Conservation (phyloP, 2,329 filamentous ascomycete genomes). For the Biscogniauxia marginata region DNA sequence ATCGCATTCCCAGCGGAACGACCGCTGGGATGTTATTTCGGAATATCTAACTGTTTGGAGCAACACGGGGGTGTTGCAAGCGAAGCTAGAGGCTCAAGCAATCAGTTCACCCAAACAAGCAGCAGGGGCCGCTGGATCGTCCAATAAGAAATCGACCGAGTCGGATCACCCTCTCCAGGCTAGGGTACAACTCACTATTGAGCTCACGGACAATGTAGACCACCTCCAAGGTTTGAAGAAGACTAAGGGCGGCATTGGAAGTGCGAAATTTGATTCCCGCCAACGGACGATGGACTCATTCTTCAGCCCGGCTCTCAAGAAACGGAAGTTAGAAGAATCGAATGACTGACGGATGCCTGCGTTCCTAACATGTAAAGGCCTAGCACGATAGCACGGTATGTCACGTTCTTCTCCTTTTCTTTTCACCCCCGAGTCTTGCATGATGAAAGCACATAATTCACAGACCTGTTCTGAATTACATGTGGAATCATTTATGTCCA, state of each 20-base stretch:
- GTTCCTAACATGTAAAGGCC: not conserved
- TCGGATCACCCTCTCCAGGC: conserved; percentile 20
- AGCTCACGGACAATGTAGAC: conserved; percentile 64
- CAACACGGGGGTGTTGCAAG: conserved; percentile 45
- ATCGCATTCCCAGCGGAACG: conserved; percentile 15
- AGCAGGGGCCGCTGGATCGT: not conserved
- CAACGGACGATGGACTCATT: conserved; percentile 78
- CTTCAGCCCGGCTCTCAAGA: conserved; percentile 55
- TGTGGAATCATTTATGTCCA: conserved; percentile 75
- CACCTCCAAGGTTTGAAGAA: conserved; percentile 76
- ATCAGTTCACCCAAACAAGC: not conserved
- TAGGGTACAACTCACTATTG: conserved; percentile 42
- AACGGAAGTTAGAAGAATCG: conserved; percentile 41
- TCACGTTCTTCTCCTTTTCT: conserved; percentile 16
- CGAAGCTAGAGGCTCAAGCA: conserved; percentile 9
- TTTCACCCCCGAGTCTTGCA: conserved; percentile 42
- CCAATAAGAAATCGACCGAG: not conserved
- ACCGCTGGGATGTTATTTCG: not conserved
- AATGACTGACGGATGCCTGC: conserved; percentile 9
- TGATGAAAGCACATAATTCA: conserved; percentile 73
- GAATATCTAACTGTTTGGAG: conserved; percentile 43
- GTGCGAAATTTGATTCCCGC: conserved; percentile 68
- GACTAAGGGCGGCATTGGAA: conserved; percentile 80
- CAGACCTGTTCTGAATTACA: conserved; percentile 77
- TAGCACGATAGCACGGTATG: not conserved